phyloP scores from a whole-genome alignment of 805 yeast species.

The Nematodospora valgi region DNA sequence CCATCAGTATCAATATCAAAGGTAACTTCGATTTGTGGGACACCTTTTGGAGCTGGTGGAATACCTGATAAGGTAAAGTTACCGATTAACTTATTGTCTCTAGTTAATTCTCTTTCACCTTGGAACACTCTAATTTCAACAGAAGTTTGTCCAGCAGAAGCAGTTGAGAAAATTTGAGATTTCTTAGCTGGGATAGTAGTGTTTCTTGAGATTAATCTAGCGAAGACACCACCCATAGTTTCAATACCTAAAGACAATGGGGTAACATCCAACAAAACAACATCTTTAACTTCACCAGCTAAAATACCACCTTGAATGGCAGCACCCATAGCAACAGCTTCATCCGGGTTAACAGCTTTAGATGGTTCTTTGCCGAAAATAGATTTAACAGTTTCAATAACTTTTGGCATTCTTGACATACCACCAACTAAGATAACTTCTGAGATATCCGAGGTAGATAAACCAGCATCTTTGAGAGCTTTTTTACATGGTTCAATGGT shows the following conservation, averaged over 20 bases:
- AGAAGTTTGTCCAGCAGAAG: conserved; percentile 94
- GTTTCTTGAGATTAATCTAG: conserved; percentile 86
- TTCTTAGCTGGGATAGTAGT: conserved; percentile 96
- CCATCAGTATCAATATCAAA: conserved; percentile 98
- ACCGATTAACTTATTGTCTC: conserved; percentile 96
- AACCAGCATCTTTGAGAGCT: conserved; percentile 78
- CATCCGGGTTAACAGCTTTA: conserved; percentile 92
- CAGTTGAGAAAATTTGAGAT: conserved; percentile 94
- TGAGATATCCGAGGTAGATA: conserved; percentile 61
- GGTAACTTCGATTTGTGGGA: conserved; percentile 90
- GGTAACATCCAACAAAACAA: conserved; percentile 82
- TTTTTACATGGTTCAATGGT: conserved; percentile 76
- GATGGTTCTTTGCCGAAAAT: conserved; percentile 82
- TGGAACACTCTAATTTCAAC: conserved; percentile 98
- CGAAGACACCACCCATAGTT: conserved; percentile 97
- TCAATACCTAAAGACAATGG: conserved; percentile 93
- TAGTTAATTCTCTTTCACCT: conserved; percentile 97
- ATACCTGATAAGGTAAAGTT: conserved; percentile 94
- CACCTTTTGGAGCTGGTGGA: conserved; percentile 95
- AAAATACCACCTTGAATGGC: conserved; percentile 97
- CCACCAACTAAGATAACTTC: conserved; percentile 88
- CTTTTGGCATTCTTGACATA: conserved; percentile 92
- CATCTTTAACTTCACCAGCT: conserved; percentile 93
- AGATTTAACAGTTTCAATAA: conserved; percentile 67
- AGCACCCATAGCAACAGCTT: conserved; percentile 94